These are phyloP conservation scores for Rhodamnia argentea DNA, from an alignment of 345 rosid genomes.

Conservation along the genomic window DNA sequence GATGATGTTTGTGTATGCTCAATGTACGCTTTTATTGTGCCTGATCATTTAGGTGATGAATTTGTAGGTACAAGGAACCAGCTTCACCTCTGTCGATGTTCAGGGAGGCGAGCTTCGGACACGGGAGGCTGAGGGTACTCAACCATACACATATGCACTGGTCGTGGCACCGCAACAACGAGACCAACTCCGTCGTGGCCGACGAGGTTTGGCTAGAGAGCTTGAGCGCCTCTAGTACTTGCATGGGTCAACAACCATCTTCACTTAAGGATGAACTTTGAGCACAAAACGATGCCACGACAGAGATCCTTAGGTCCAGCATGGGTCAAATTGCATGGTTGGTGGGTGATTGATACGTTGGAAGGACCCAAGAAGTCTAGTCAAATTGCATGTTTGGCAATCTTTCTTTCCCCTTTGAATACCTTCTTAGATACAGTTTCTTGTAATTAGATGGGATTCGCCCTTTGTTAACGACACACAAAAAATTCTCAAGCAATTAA, in stretches of 20 bases:
- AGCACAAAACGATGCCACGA: not conserved
- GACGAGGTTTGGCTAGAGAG: slow-evolving; percentile 54
- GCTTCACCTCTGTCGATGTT: slow-evolving; percentile 34
- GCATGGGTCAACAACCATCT: slow-evolving; percentile 1
- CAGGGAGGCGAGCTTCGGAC: slow-evolving; percentile 77
- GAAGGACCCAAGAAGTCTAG: not conserved
- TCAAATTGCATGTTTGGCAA: not conserved
- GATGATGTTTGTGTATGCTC: not conserved
- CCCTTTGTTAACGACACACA: not conserved
- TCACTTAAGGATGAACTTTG: slow-evolving; percentile 25
- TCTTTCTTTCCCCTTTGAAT: not conserved
- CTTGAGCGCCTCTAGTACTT: slow-evolving; percentile 17
- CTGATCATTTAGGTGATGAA: not conserved
- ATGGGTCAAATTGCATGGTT: not conserved
- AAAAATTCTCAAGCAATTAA: not conserved
- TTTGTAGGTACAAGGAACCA: slow-evolving; percentile 44
- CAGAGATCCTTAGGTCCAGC: not conserved
- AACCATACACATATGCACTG: slow-evolving; percentile 47
- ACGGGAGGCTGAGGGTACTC: slow-evolving; percentile 44
- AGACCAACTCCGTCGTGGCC: slow-evolving; percentile 27
- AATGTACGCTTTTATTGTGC: not conserved
- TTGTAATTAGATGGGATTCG: not conserved
- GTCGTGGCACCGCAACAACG: slow-evolving; percentile 88
- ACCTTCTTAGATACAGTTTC: not conserved
- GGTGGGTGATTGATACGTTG: not conserved